phyloP scores from a whole-genome alignment of 176 grass and related monocot genomes.

The Leersia perrieri region DNA sequence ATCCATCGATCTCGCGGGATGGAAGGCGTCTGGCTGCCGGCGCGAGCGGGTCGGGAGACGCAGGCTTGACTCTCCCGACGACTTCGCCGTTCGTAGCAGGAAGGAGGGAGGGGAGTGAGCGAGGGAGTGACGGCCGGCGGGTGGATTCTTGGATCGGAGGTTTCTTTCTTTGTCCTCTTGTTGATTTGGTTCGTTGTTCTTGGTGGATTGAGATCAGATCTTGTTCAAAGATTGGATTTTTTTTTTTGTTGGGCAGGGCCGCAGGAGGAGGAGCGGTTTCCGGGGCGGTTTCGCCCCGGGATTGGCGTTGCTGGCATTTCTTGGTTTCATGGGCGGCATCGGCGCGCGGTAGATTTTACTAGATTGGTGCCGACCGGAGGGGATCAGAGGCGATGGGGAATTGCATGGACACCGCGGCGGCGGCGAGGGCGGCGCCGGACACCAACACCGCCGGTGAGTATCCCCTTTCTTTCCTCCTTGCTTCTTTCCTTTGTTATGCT shows the following conservation, averaged over 20 bases:
- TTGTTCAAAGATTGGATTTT: background rate
- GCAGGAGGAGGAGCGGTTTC: too few relatives aligned
- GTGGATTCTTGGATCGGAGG: too few relatives aligned
- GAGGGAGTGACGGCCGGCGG: too few relatives aligned
- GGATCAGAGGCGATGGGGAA: conserved; percentile 73
- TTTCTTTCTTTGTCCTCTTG: background rate
- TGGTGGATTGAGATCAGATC: background rate
- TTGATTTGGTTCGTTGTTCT: background rate
- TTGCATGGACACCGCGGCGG: conserved; percentile 48
- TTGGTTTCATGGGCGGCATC: background rate
- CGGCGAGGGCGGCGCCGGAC: conserved; percentile 18
- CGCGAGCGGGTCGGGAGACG: background rate
- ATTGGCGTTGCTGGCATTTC: background rate
- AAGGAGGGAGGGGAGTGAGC: too few relatives aligned
- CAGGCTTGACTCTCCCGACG: background rate
- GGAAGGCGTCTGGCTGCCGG: background rate
- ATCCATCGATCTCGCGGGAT: background rate
- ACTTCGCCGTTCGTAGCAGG: background rate
- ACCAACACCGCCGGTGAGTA: conserved; percentile 52
- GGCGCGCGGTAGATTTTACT: too few relatives aligned
- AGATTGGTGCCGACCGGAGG: background rate
- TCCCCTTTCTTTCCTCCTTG: background rate
- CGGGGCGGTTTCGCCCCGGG: background rate
- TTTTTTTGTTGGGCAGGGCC: too few relatives aligned
- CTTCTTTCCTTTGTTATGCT: background rate